Evolutionary conservation across 2,329 filamentous ascomycete genomes (phyloP), one percentile per base, ranked within the genome.

Genomic region (Colletotrichum sp.): DNA sequence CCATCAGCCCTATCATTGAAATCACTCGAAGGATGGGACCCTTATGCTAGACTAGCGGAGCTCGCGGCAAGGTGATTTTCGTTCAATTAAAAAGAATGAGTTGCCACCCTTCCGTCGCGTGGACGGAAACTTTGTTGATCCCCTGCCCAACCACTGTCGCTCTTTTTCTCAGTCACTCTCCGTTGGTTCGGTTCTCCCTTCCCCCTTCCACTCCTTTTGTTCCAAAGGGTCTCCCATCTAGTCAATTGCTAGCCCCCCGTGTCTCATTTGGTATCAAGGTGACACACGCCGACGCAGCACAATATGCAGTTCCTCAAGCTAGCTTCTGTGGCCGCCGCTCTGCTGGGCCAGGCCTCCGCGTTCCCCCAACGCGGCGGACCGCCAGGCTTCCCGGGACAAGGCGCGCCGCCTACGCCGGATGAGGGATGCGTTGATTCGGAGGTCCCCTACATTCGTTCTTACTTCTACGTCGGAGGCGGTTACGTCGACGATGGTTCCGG

Each of bases 381-480:
- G n/a, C 43, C 43, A 48, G 43, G 43, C 43, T 48, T 48, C 43
- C 43, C 43, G 43, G 43, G 43, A 48, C 43, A 48, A 21, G 43
- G 43, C 43, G 43, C 43, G 43, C 43, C n/a, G 43, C 43, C 43
- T n/a, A 12, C 43, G n/a, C 69, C 39, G 36, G 69, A 66, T 18
- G n/a, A 30, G 57, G 36, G 52, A 21, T 69, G 26, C 59, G 26
- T 52, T 26, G 48, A 73, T 26, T 67, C 71, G 21, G 76, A 81
- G 59, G 64, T 69, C 10, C 76, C 80, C 10, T 72, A 78, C 21
- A 78, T 80, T 57, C 81, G 81, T 55, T 78, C 77, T 43, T 82
- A 79, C 74, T 85, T 86, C 79, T 86, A 85, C 71, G 79, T 83
- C 8, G 85, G 85, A 36, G 85, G 85, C 7, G 74, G 79, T 5